These are phyloP conservation scores for Loxodes magnus DNA, from an alignment of 73 alveolate species.

Conservation along the genomic window DNA sequence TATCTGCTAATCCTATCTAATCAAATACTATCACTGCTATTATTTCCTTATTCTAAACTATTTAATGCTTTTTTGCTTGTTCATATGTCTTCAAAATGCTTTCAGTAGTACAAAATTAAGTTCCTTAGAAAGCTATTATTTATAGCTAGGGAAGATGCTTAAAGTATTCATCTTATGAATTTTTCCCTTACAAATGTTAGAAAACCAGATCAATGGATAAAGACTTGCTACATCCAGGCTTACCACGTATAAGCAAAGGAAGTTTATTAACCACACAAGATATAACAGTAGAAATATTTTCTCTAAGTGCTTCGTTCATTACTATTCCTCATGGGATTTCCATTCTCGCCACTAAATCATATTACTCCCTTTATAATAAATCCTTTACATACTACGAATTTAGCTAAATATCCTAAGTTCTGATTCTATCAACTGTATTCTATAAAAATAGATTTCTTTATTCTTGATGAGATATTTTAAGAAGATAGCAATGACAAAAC, in stretches of 20 bases:
- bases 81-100: conserved; percentile 11
- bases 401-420: too few species aligned
- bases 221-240: conserved; percentile 57
- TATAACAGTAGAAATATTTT: conserved; percentile 34
- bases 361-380: conserved; percentile 31
- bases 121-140: neutral
- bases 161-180: neutral
- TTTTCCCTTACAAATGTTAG: conserved; percentile 28
- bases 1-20: conserved; percentile 57
- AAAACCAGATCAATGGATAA: conserved; percentile 22
- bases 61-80: neutral
- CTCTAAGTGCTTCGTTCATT: conserved; percentile 36
- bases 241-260: conserved; percentile 54
- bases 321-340: conserved; percentile 22
- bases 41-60: too few species aligned
- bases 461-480: too few species aligned
- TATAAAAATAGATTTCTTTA: too few species aligned
- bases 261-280: conserved; percentile 30
- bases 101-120: conserved; percentile 1
- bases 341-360: conserved; percentile 28
- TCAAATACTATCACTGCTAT: conserved; percentile 47
- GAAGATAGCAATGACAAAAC: too few species aligned
- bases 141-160: neutral
- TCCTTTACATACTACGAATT: too few species aligned
- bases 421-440: too few species aligned